Conservation (phyloP, 1,284 basidiomycete species). For the Xerocomus nothofagi region DNA sequence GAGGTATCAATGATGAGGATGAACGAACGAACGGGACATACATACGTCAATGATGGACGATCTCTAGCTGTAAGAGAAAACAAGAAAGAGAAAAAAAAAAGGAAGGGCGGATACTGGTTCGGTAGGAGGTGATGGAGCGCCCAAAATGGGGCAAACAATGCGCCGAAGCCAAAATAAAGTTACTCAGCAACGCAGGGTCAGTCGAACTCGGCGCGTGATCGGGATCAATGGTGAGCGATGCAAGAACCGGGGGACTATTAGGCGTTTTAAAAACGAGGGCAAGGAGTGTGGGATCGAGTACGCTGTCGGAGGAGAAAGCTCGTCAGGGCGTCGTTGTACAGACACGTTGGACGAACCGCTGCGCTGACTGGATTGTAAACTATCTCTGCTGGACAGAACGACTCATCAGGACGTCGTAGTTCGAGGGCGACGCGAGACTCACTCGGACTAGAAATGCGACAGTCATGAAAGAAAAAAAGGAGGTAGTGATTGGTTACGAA, state of each 20-base stretch:
- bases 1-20: neutral
- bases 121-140: neutral
- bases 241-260: neutral
- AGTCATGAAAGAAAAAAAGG: neutral
- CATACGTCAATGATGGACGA: slow-evolving; percentile 17
- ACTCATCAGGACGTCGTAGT: no score
- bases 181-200: slow-evolving; percentile 2
- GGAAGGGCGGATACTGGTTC: neutral
- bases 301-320: neutral
- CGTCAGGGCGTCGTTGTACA: no score
- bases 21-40: slow-evolving; percentile 12
- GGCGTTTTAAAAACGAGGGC: neutral
- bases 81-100: neutral
- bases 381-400: no score
- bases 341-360: slow-evolving; percentile 8
- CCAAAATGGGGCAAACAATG: slow-evolving; percentile 10
- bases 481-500: neutral
- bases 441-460: no score
- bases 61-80: no score
- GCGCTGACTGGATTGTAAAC: slow-evolving; percentile 9
- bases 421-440: no score
- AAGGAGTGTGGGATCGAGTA: slow-evolving; percentile 3
- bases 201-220: slow-evolving; percentile 13
- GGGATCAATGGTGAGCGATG: slow-evolving; percentile 6
- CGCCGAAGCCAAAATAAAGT: slow-evolving; percentile 22